phyloP scores from a whole-genome alignment of 1,139 yeast species.

The Saccharomyces hybrid region DNA sequence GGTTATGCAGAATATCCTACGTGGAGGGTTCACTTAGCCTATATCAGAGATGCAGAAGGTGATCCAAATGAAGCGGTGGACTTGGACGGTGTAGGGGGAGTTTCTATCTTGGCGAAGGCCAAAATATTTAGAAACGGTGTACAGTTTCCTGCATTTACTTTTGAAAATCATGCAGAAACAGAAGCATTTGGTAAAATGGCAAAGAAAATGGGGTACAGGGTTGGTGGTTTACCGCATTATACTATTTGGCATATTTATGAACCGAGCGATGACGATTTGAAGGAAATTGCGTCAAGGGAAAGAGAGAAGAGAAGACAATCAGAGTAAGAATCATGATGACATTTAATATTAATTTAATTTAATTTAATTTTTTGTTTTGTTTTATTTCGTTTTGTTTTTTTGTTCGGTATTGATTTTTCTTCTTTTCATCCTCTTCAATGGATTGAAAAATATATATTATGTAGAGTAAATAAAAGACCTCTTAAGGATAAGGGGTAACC shows the following conservation, averaged over 20 bases:
- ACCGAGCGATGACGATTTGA: slow-evolving; percentile 86
- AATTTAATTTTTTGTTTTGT: neutral
- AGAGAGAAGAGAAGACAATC: slow-evolving; percentile 50
- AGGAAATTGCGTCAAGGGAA: slow-evolving; percentile 63
- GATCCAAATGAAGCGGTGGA: slow-evolving; percentile 84
- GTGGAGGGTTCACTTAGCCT: slow-evolving; percentile 88
- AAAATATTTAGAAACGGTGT: slow-evolving; percentile 73
- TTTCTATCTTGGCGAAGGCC: slow-evolving; percentile 74
- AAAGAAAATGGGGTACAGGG: slow-evolving; percentile 72
- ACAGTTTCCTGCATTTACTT: slow-evolving; percentile 85
- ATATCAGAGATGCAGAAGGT: slow-evolving; percentile 78
- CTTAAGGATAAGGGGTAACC: neutral
- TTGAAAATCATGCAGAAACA: slow-evolving; percentile 87
- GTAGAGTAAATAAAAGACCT: neutral
- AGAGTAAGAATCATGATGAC: neutral
- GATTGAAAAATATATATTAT: neutral
- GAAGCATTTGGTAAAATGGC: slow-evolving; percentile 89
- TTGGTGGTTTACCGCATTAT: slow-evolving; percentile 80
- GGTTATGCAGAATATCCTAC: slow-evolving; percentile 91
- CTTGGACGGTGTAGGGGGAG: slow-evolving; percentile 88
- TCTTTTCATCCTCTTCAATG: neutral
- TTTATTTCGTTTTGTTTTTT: neutral
- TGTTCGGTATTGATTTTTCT: neutral
- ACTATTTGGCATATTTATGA: slow-evolving; percentile 92
- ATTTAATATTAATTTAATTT: neutral